Base-by-base conservation (phyloP, 176 grass and related monocot species). In the Rhynchospora tenuis region DNA sequence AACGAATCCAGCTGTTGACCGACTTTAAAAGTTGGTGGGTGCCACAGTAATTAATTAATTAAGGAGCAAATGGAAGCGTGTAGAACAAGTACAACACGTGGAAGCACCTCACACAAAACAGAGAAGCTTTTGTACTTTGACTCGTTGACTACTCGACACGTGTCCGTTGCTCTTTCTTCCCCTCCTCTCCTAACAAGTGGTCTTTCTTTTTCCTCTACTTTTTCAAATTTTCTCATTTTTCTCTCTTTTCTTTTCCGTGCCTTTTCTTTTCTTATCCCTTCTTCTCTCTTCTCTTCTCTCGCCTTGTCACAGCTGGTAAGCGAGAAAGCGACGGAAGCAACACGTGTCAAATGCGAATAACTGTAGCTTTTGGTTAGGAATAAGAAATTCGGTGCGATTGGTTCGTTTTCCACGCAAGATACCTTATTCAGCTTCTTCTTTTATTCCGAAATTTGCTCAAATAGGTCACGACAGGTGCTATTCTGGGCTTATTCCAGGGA, bases 61-160 rank as follows among this genome's bases (percentile, higher is more conserved):
- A 75, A 50, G 20, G 24, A 82, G 13, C 13, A 82, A 82, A n/a
- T 67, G 62, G 44, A 82, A 67, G 15, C 80, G 80, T 82, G 80
- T 61, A 27, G 22, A 50, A 50, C 43, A 54, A 67, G 71, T 85
- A 45, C 24, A 5, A 59, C 52, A 76, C 83, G 70, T 76, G 83
- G 67, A 84, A 8, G 8, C 80, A 24, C 16, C 9, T 82, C 44
- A 17, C 9, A 16, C 9, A 2, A 67, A 33, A 51, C 61, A 67
- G 12, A 6, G 14, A 54, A 67, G 22, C 60, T 12, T 50, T 66
- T 24, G 14, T 50, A 48, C 0, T 7, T 82, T 82, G 59, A 48
- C 58, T 44, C 14, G 42, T 62, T 66, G 60, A 82, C 80, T 2
- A 4, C 4, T 67, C 22, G 80, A 82, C 80, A 82, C 60, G 42